These are phyloP conservation scores for Fraxinus latifolia DNA, from an alignment of 305 asterid species.

Conservation along the genomic window DNA sequence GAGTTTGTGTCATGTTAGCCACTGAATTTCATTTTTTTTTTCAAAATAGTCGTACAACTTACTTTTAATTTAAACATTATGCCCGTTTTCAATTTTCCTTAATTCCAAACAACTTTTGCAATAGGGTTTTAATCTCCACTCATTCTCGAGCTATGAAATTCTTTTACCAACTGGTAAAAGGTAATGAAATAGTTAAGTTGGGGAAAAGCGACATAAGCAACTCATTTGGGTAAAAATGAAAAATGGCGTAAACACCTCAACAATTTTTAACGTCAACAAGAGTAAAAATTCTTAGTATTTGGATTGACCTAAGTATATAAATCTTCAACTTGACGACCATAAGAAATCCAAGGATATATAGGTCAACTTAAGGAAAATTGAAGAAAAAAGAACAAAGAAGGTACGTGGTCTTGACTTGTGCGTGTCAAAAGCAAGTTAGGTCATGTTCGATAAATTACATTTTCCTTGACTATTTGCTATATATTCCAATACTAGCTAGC, in stretches of 20 bases:
- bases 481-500: background rate
- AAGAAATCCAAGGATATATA: background rate
- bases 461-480: background rate
- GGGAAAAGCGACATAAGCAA: background rate
- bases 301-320: background rate
- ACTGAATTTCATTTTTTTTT: background rate
- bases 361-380: background rate
- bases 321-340: background rate
- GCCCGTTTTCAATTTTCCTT: background rate
- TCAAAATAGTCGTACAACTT: background rate
- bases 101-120: background rate
- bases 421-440: slow-evolving; percentile 17
- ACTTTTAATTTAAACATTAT: background rate
- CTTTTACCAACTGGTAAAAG: background rate
- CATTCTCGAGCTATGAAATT: background rate
- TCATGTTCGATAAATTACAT: slow-evolving; percentile 5
- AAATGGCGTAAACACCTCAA: background rate
- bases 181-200: background rate
- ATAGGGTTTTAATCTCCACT: background rate
- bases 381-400: background rate
- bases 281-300: background rate
- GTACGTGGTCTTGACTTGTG: background rate
- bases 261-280: background rate
- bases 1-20: background rate
- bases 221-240: background rate